Conservation (phyloP, 768 basidiomycete species). For the Tulasnella sp. region DNA sequence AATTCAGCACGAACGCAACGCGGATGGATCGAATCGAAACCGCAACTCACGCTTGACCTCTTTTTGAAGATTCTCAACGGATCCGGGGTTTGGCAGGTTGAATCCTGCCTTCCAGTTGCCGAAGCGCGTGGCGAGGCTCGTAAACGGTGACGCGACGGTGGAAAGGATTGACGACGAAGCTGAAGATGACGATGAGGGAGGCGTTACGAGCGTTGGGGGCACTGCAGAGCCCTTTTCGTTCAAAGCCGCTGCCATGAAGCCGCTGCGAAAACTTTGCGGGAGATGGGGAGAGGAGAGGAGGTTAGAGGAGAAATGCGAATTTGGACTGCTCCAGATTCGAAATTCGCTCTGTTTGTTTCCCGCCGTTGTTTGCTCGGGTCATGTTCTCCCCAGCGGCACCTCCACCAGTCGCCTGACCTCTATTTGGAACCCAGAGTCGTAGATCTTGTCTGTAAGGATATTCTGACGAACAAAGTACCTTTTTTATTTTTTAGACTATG, state of each 20-base stretch:
- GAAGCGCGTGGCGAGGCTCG: slow-evolving; percentile 66
- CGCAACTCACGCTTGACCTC: slow-evolving; percentile 76
- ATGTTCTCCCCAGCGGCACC: not conserved
- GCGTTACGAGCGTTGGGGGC: slow-evolving; percentile 24
- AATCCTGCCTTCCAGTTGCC: slow-evolving; percentile 76
- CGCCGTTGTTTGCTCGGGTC: not conserved
- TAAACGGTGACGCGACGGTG: slow-evolving; percentile 49
- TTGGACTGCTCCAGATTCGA: slow-evolving; percentile 9
- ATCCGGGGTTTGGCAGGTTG: slow-evolving; percentile 86
- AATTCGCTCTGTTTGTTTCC: slow-evolving; percentile 18
- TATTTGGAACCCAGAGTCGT: not conserved
- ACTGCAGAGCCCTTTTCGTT: slow-evolving; percentile 18
- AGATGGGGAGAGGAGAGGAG: not conserved
- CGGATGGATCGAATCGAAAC: not conserved
- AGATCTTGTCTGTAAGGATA: not conserved
- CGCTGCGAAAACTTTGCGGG: not conserved
- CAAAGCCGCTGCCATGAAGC: not conserved
- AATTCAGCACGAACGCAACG: slow-evolving; percentile 10
- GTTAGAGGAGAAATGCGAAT: not conserved
- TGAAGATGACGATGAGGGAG: slow-evolving; percentile 22
- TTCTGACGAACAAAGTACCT: not conserved
- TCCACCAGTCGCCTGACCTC: not conserved
- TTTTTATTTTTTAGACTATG: too few species aligned
- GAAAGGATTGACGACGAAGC: slow-evolving; percentile 7
- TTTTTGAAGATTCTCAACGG: slow-evolving; percentile 86